Base-by-base conservation (phyloP, 1,284 basidiomycete genomes). In the Coniferiporia weirii region DNA sequence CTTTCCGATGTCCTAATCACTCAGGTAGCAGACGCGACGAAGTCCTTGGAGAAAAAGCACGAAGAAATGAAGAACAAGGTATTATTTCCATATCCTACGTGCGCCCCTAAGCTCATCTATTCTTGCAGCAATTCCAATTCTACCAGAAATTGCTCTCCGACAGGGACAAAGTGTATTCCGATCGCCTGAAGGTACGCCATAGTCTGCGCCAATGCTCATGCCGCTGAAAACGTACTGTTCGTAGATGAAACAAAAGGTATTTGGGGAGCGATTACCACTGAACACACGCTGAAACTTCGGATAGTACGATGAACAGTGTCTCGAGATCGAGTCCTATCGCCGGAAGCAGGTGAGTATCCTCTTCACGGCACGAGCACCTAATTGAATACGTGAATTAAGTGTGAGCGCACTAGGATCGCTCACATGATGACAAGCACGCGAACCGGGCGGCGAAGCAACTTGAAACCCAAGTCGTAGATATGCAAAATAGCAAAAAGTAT, bases 401-500 rank as follows among this genome's bases (percentile, higher is more conserved):
- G 20, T 34, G 12, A 43, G 1, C 27, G 38, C 59, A 51, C 20
- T 64, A 89, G 87, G 81, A 78, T 59, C 82, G 85, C 57, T 80
- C 82, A 47, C 76, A 77, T 47, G 87, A 89, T 67, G 90, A 93
- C 67, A 82, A 79, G 52, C 89, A 92, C 63, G 84, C 86, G 20
- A 88, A 87, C 54, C 80, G 88, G 36, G 82, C 79, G 4, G 83
- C 83, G 17, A 85, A 81, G 69, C 87, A 90, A 65, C 82, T 81
- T 56, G 87, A 90, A 63, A 83, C 87, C 63, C 87, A 90, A 64
- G 80, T 81, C 57, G 75, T 78, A 44, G 87, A 91, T 49, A 91
- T 91, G 88, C 71, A 84, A 49, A 89, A 87, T 64, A 80, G 82
- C 71, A 93, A 93, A 75, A 93, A 93, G 89, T 91, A 62, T 57